Conservation (phyloP, 345 rosid species). For the Conringia planisiliqua region DNA sequence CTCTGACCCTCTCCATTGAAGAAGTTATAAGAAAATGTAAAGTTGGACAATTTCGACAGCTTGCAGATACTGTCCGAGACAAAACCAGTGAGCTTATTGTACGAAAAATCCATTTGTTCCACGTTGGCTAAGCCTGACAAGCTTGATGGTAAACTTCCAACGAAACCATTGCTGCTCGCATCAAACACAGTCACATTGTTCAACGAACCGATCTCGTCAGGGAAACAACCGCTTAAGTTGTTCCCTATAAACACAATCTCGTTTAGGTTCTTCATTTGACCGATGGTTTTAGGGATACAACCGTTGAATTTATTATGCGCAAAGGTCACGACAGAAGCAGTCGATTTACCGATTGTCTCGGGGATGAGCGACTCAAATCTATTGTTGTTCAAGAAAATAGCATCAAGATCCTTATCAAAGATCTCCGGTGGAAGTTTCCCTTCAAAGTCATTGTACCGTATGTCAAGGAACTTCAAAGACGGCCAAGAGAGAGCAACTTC, state of each 20-base stretch:
- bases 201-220: constrained; percentile 54
- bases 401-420: constrained; percentile 58
- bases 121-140: constrained; percentile 38
- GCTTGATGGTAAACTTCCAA: constrained; percentile 47
- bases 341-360: constrained; percentile 61
- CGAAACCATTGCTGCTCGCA: constrained; percentile 46
- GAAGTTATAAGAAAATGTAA: constrained; percentile 63
- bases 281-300: constrained; percentile 65
- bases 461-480: constrained; percentile 47
- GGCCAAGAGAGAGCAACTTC: constrained; percentile 51
- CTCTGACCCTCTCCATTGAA: constrained; percentile 48
- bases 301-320: constrained; percentile 69
- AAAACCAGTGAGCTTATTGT: constrained; percentile 62
- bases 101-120: constrained; percentile 42
- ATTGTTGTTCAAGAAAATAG: constrained; percentile 74
- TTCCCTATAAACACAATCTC: constrained; percentile 63
- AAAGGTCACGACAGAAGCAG: constrained; percentile 56
- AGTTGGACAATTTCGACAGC: constrained; percentile 49
- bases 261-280: constrained; percentile 61
- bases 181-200: constrained; percentile 58
- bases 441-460: constrained; percentile 76
- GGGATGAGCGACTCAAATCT: constrained; percentile 70
- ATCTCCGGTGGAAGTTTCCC: constrained; percentile 55
- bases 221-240: constrained; percentile 68
- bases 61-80: constrained; percentile 55